These are phyloP conservation scores for Beauveria rudraprayagi DNA, from an alignment of 2,329 filamentous ascomycete species.

Conservation along the genomic window DNA sequence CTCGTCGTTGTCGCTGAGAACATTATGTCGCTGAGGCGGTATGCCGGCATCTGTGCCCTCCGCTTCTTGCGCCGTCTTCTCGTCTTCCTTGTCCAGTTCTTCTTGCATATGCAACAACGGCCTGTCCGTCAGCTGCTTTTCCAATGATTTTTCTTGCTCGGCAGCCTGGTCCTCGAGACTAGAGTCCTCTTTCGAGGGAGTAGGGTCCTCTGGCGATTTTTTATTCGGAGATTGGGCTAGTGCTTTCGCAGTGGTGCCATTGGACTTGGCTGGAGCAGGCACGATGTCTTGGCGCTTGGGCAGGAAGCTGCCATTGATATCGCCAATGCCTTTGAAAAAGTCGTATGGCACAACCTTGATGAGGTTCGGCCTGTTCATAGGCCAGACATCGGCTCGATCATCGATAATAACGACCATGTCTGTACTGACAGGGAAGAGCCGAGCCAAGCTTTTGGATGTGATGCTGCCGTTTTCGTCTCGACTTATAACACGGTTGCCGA, in stretches of 20 bases:
- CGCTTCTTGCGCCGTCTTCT: slow-evolving; percentile 20
- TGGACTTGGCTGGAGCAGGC: slow-evolving; percentile 21
- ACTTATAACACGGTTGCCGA: slow-evolving; percentile 91
- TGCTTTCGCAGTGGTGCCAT: slow-evolving; percentile 11
- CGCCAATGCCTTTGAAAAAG: slow-evolving; percentile 95
- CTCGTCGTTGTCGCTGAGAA: slow-evolving; percentile 80
- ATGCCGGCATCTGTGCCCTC: slow-evolving; percentile 21
- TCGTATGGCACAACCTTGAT: slow-evolving; percentile 95
- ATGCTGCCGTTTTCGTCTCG: slow-evolving; percentile 95
- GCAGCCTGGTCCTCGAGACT: slow-evolving; percentile 68
- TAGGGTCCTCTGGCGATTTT: slow-evolving; percentile 58
- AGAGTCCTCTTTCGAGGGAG: slow-evolving; percentile 65
- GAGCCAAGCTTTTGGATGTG: slow-evolving; percentile 79
- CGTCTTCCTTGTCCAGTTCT: slow-evolving; percentile 73
- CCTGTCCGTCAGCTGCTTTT: slow-evolving; percentile 81
- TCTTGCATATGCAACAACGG: slow-evolving; percentile 90
- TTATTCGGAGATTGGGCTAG: slow-evolving; percentile 12
- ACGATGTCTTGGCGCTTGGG: slow-evolving; percentile 62
- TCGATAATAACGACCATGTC: slow-evolving; percentile 99
- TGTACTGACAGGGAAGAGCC: slow-evolving; percentile 91
- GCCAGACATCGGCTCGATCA: slow-evolving; percentile 93
- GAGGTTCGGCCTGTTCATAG: slow-evolving; percentile 79
- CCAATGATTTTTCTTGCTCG: slow-evolving; percentile 79
- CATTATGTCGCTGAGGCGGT: slow-evolving; percentile 53
- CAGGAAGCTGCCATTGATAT: slow-evolving; percentile 96